These are phyloP conservation scores for Aspergillus transmontanensis DNA, from an alignment of 2,329 filamentous ascomycete genomes.

Conservation along the genomic window DNA sequence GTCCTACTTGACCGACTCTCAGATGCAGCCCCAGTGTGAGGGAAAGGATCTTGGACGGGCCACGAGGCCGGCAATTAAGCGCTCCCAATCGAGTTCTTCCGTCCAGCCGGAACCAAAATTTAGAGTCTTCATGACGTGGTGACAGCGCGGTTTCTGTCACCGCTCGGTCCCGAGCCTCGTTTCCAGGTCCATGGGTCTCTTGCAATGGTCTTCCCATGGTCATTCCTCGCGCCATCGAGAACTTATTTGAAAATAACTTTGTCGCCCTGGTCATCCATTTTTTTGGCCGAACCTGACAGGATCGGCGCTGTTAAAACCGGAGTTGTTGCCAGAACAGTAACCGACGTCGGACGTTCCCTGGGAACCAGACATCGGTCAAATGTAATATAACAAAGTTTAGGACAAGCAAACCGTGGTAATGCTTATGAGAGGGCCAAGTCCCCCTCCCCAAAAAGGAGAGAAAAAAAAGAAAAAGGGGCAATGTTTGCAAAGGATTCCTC, in stretches of 20 bases:
- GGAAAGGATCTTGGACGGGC: background rate
- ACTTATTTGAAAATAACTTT: background rate
- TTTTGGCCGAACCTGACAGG: background rate
- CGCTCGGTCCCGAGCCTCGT: background rate
- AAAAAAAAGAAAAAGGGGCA: background rate
- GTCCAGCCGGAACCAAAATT: background rate
- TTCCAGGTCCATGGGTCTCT: background rate
- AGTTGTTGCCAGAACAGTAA: background rate
- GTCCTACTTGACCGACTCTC: background rate
- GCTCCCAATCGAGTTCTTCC: background rate
- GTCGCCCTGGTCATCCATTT: background rate
- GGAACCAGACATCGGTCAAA: background rate
- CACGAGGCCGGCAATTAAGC: conserved; percentile 1
- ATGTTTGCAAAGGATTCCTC: background rate
- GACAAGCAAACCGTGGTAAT: background rate
- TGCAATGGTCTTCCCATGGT: background rate
- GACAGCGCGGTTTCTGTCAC: background rate
- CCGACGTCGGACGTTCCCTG: background rate
- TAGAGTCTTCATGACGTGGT: background rate
- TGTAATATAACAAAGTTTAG: background rate
- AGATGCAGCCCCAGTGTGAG: background rate
- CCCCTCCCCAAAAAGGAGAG: no score
- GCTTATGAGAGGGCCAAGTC: background rate
- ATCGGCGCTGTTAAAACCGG: background rate
- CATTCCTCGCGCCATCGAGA: background rate